These are phyloP conservation scores for Chaetomiaceae sp. DNA, from an alignment of 2,329 filamentous ascomycete species.

Conservation along the genomic window DNA sequence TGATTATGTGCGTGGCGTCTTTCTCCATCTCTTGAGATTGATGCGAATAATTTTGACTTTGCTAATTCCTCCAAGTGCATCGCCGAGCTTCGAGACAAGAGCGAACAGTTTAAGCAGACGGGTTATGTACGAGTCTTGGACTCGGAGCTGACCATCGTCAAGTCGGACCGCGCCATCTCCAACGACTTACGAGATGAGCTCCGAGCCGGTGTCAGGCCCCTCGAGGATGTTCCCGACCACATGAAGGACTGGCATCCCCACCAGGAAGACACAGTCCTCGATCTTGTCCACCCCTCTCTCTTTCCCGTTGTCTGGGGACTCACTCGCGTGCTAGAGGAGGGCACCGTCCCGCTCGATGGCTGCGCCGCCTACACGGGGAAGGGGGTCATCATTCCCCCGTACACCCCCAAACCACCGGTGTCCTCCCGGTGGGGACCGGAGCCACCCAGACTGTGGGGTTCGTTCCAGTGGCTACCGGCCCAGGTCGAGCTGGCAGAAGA, in stretches of 20 bases:
- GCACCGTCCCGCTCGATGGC: constrained; percentile 31
- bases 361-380: constrained; percentile 27
- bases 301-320: constrained; percentile 54
- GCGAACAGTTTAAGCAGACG: constrained; percentile 1
- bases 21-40: neutral
- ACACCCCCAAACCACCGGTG: constrained; percentile 21
- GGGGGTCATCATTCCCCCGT: constrained; percentile 28
- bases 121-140: constrained; percentile 9
- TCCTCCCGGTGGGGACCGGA: neutral
- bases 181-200: constrained; percentile 38
- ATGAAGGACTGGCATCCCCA: constrained; percentile 58
- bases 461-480: constrained; percentile 46
- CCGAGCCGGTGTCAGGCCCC: constrained; percentile 35
- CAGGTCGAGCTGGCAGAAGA: constrained; percentile 40
- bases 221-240: constrained; percentile 48
- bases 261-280: constrained; percentile 51
- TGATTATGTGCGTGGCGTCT: constrained; percentile 11
- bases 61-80: constrained; percentile 5
- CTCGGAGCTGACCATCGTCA: constrained; percentile 34
- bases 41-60: neutral
- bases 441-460: constrained; percentile 7
- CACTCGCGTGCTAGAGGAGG: constrained; percentile 37
- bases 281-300: constrained; percentile 60
- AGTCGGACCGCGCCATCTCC: constrained; percentile 45
- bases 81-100: constrained; percentile 10